phyloP scores from a whole-genome alignment of 2,329 filamentous ascomycete genomes.

The Rutstroemia sp. region DNA sequence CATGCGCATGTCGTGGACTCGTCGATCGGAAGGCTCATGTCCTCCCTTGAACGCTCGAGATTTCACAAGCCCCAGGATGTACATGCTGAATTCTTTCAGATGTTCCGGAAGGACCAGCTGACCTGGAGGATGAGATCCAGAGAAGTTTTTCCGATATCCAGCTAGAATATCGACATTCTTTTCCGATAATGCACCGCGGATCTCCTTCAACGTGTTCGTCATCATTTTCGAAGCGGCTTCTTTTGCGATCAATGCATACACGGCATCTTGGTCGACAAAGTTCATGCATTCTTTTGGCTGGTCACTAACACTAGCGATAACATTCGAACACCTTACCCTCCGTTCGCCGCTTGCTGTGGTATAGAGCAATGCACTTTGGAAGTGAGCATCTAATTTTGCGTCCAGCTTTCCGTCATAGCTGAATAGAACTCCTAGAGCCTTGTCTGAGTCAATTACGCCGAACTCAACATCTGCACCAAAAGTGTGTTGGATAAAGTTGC shows the following conservation, averaged over 20 bases:
- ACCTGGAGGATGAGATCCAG: conserved; percentile 74
- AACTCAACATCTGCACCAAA: conserved; percentile 94
- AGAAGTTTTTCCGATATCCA: conserved; percentile 87
- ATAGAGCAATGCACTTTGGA: conserved; percentile 91
- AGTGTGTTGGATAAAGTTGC: conserved; percentile 92
- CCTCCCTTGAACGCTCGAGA: conserved; percentile 90
- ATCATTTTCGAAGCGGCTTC: conserved; percentile 84
- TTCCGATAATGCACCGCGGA: conserved; percentile 75
- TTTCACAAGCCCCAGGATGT: conserved; percentile 83
- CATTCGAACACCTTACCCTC: conserved; percentile 84
- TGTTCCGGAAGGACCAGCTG: conserved; percentile 94
- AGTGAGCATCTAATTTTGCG: conserved; percentile 90
- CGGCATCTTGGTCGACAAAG: conserved; percentile 92
- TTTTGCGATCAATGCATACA: conserved; percentile 82
- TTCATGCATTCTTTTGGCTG: conserved; percentile 79
- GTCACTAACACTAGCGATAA: conserved; percentile 88
- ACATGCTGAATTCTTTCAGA: conserved; percentile 95
- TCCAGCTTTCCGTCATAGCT: conserved; percentile 97
- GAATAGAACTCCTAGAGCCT: conserved; percentile 85
- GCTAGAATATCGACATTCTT: conserved; percentile 90
- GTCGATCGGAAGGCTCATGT: conserved; percentile 80
- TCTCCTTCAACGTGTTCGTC: conserved; percentile 71
- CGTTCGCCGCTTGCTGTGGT: conserved; percentile 86
- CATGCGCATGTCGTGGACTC: conserved; percentile 87
- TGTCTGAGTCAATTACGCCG: conserved; percentile 86